These are phyloP conservation scores for Trichophyton mentagrophytes DNA, from an alignment of 2,329 filamentous ascomycete species.

Conservation along the genomic window DNA sequence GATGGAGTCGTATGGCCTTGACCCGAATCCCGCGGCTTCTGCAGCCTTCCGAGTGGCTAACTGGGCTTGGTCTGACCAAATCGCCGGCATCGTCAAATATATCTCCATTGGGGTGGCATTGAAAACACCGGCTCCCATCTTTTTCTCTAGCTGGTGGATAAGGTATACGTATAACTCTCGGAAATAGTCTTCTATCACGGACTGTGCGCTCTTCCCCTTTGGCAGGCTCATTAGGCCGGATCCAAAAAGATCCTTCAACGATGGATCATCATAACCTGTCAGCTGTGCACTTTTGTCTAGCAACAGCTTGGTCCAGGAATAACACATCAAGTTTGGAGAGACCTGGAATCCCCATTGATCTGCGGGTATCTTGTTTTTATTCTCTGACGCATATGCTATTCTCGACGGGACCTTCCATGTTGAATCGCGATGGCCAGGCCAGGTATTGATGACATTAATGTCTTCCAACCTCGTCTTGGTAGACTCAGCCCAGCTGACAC, in stretches of 20 bases:
- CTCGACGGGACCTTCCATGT: slow-evolving; percentile 19
- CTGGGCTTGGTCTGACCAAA: slow-evolving; percentile 13
- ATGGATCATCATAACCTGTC: slow-evolving; percentile 16
- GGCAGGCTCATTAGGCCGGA: slow-evolving; percentile 3
- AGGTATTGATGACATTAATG: slow-evolving; percentile 16
- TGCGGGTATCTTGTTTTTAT: slow-evolving; percentile 4
- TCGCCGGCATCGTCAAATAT: slow-evolving; percentile 16
- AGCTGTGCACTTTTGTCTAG: slow-evolving; percentile 15
- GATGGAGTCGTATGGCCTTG: slow-evolving; percentile 11
- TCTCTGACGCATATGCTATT: slow-evolving; percentile 19
- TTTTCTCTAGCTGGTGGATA: slow-evolving; percentile 12
- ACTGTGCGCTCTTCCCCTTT: slow-evolving; percentile 14
- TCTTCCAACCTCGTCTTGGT: slow-evolving; percentile 12
- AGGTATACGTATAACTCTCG: slow-evolving; percentile 15
- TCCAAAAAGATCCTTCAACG: slow-evolving; percentile 4
- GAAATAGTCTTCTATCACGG: slow-evolving; percentile 18
- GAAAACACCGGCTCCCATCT: slow-evolving; percentile 12
- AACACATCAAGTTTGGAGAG: slow-evolving; percentile 15
- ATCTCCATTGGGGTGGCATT: slow-evolving; percentile 13
- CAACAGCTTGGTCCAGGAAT: slow-evolving; percentile 22
- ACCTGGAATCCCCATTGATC: slow-evolving; percentile 20
- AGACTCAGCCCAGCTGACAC: slow-evolving; percentile 14
- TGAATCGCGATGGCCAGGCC: slow-evolving; percentile 15
- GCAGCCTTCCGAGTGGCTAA: slow-evolving; percentile 14
- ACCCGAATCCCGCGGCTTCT: slow-evolving; percentile 13